Base-by-base conservation (phyloP, 2,329 filamentous ascomycete species). In the Cyphellophora europaea region DNA sequence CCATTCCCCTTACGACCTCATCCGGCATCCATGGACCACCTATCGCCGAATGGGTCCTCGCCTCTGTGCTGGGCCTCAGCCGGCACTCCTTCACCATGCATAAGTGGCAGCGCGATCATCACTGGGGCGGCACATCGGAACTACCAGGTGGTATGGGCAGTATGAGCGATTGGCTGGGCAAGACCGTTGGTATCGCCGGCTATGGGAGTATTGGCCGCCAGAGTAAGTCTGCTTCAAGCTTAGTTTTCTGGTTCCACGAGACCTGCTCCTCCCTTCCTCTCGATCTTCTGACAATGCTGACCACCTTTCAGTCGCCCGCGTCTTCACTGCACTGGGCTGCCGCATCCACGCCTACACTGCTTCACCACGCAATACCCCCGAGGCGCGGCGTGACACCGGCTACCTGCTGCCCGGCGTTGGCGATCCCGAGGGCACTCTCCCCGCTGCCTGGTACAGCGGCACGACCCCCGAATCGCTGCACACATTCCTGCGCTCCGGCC, bases 291-390 rank as follows among this genome's bases (percentile, higher is more conserved):
- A n/a, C n/a, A n/a, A n/a, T n/a, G n/a, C n/a, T n/a, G n/a, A n/a
- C n/a, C n/a, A n/a, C n/a, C 0, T 71, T 71, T 8, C 34, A n/a
- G 68, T 71, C 21, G 72, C 64, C 19, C 62, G 64, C 14, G 67
- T 83, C 3, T 71, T 71, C 5, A 66, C 65, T 11, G 77, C 79
- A 2, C 56, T 85, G 48, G 83, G 82, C 12, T 79, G 84, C 70
- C 66, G 75, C 17, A 72, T 89, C 1, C 66, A 86, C 51, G 83
- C 82, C 1, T 87, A 82, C 61, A 89, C 82, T 0, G 76, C 82
- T 0, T 74, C 73, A 16, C 72, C 79, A 1, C 77, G 79, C n/a
- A 54, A 63, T 6, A 85, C 81, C 0, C 70, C 76, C 0, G 77
- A 77, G 36, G 79, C 76, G 1, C 71, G 71, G 29, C 63, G 58